Conservation (phyloP, 1,284 basidiomycete genomes). For the Malassezia globosa region DNA sequence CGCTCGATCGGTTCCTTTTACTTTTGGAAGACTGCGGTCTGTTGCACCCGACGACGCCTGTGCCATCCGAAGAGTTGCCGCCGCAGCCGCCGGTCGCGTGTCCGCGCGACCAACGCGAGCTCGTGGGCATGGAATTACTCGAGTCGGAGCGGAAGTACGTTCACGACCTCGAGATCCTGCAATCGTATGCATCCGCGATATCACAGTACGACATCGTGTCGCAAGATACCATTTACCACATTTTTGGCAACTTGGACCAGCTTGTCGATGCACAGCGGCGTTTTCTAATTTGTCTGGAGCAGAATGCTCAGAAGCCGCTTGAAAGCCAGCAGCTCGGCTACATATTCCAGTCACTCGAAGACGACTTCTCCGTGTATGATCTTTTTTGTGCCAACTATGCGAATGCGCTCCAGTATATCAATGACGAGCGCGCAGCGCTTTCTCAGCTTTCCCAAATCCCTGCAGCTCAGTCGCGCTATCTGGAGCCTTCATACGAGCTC, state of each 20-base stretch:
- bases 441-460: slow-evolving; percentile 30
- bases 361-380: slow-evolving; percentile 59
- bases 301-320: slow-evolving; percentile 52
- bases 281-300: slow-evolving; percentile 74
- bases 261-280: slow-evolving; percentile 92
- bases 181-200: slow-evolving; percentile 51
- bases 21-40: slow-evolving; percentile 65
- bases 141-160: slow-evolving; percentile 96
- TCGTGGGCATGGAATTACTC: slow-evolving; percentile 73
- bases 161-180: slow-evolving; percentile 87
- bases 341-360: slow-evolving; percentile 63
- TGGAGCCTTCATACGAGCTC: slow-evolving; percentile 58
- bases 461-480: slow-evolving; percentile 36
- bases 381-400: slow-evolving; percentile 81
- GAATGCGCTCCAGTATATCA: slow-evolving; percentile 68
- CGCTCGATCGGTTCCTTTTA: slow-evolving; percentile 76
- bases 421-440: slow-evolving; percentile 43
- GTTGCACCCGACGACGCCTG: slow-evolving; percentile 32
- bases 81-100: slow-evolving; percentile 30
- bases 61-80: slow-evolving; percentile 46
- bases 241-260: slow-evolving; percentile 91
- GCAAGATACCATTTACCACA: slow-evolving; percentile 82
- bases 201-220: slow-evolving; percentile 72
- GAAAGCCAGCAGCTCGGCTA: slow-evolving; percentile 56
- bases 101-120: slow-evolving; percentile 56